Base-by-base conservation (phyloP, 257 asterid genomes). In the Primulina tabacum region DNA sequence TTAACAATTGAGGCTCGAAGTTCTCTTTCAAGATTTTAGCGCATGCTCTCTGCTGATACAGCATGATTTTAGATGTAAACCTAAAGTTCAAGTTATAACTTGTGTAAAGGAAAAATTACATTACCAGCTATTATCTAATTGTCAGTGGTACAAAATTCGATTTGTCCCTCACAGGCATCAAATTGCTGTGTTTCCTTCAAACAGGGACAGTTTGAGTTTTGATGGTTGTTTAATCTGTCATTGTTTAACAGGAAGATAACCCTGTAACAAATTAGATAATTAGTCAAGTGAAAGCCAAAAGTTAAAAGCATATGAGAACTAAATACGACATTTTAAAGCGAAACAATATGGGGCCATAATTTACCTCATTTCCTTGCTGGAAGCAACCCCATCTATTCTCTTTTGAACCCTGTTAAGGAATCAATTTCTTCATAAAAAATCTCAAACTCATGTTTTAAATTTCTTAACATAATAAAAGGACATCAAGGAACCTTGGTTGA, bases 401-500 rank as follows among this genome's bases (percentile, higher is more conserved):
- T 92, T 92, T 92, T 82, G 89, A 83, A 62, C 96, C 97, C 98
- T 92, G 85, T 72, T 70, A 85, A 69, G 77, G 76, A 84, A 76
- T 82, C 77, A 64, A 35, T 69, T 63, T 70, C 74, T 76, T 72
- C 75, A 79, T 84, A 63, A 80, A 5, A 74, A 79, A 80, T 62
- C 70, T 58, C 5, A 67, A 69, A 62, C 34, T 6, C 66, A 58
- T 28, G 70, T 43, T 56, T 9, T 24, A 20, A 24, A 58, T 43
- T 24, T 47, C 18, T 37, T 24, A 55, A 38, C 32, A 72, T 60
- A 58, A 20, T 8, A 28, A 73, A 59, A 62, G 52, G 64, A 55
- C 62, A 59, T 40, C 43, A 71, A 38, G 73, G 77, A 84, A 92
- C 97, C 96, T 90, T 90, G 57, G 81, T 17, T 11, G 64, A 61